Evolutionary conservation across 257 asterid genomes (phyloP), one percentile per base, ranked within the genome.

Genomic region (Nicotiana knightiana): DNA sequence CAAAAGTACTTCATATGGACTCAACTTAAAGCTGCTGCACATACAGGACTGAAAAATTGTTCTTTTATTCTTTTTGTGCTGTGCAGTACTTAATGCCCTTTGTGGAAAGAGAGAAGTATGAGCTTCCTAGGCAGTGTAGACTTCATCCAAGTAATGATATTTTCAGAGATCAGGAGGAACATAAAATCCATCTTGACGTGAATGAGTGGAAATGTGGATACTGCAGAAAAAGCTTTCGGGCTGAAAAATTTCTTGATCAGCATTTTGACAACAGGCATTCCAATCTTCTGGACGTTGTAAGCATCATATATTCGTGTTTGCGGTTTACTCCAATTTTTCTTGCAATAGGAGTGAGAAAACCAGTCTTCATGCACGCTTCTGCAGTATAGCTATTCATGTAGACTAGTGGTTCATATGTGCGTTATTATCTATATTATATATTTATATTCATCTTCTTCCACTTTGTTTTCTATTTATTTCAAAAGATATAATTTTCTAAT

Each of bases 171-270:
- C 99, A 95, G 81, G 99, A 95, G 91, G 90, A 91, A 77, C 97
- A 95, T 86, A 95, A 95, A 89, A 81, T 90, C 85, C 97, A 93
- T 18, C 57, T 91, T 33, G 99, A 95, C 86, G 79, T 91, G 82
- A 91, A 91, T 88, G 99, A 95, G 62, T 95, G 98, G 98, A 88
- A 87, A 37, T 93, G 99, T 84, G 98, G 98, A 54, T 95, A 91
- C 83, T 95, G 99, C 84, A 93, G 90, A 90, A 95, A 95, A 93
- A 61, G 70, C 73, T 95, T 95, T 88, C 91, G 92, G 61, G 98
- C 97, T 35, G 98, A 95, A 85, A 92, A 88, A 39, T 91, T 82
- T 87, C 87, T 95, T 85, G 99, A 95, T 88, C 97, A 91, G 85
- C 99, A 95, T 92, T 93, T 95, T 88, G 99, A 93, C 89, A 93